Conservation (phyloP, 345 rosid genomes). For the Theobroma cacao region DNA sequence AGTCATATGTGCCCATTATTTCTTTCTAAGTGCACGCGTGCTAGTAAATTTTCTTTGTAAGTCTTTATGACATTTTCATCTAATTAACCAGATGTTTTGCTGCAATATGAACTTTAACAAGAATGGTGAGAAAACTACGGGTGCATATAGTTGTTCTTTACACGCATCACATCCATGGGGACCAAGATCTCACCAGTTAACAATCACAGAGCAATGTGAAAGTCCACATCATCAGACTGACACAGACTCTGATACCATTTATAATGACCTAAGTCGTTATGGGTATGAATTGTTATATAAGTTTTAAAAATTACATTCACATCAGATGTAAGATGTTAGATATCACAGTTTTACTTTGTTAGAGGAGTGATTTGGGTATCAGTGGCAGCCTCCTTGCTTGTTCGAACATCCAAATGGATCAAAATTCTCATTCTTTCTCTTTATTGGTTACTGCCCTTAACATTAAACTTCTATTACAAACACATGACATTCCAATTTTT, state of each 20-base stretch:
- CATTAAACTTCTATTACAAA: slow-evolving; percentile 31
- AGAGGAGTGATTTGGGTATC: slow-evolving; percentile 67
- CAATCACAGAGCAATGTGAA: too few species aligned
- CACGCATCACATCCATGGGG: too few species aligned
- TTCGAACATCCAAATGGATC: slow-evolving; percentile 39
- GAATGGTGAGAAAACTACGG: background rate
- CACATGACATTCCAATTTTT: slow-evolving; percentile 26
- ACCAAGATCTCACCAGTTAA: too few species aligned
- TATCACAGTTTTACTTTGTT: too few species aligned
- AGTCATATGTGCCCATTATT: too few species aligned
- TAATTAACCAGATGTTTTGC: background rate
- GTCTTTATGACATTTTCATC: background rate
- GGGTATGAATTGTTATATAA: too few species aligned
- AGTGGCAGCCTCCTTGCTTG: slow-evolving; percentile 52
- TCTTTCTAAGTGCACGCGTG: background rate
- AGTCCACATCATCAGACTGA: too few species aligned
- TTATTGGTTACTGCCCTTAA: slow-evolving; percentile 42
- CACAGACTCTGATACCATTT: too few species aligned
- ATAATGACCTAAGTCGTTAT: too few species aligned
- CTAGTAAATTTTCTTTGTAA: background rate
- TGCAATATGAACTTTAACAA: background rate
- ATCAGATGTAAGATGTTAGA: too few species aligned
- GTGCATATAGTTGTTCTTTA: background rate
- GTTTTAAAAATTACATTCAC: too few species aligned
- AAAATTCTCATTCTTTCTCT: slow-evolving; percentile 39